These are phyloP conservation scores for Calvatia gigantea DNA, from an alignment of 768 basidiomycete genomes.

Conservation along the genomic window DNA sequence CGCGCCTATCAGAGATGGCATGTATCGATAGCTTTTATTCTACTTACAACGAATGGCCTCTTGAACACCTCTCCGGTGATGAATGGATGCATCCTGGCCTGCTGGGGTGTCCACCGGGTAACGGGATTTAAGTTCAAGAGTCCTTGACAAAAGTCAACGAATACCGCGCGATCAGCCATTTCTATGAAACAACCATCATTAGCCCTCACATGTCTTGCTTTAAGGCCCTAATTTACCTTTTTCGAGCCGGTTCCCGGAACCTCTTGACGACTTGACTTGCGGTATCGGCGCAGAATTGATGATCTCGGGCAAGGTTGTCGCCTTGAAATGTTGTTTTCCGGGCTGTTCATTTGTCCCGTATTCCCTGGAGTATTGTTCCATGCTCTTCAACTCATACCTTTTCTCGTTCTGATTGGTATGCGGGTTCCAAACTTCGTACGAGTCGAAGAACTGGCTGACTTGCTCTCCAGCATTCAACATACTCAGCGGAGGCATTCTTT, in stretches of 20 bases:
- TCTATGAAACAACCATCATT: slow-evolving; percentile 48
- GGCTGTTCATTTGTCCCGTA: slow-evolving; percentile 96
- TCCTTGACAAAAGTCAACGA: slow-evolving; percentile 97
- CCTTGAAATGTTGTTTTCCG: slow-evolving; percentile 98
- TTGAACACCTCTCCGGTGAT: slow-evolving; percentile 96
- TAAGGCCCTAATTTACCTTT: slow-evolving; percentile 58
- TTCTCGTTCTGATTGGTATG: slow-evolving; percentile 76
- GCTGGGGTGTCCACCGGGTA: slow-evolving; percentile 95
- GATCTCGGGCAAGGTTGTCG: slow-evolving; percentile 89
- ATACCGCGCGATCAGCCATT: slow-evolving; percentile 88
- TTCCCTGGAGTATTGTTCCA: slow-evolving; percentile 95
- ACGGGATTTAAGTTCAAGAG: slow-evolving; percentile 92
- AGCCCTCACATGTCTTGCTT: slow-evolving; percentile 6
- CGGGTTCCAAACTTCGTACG: slow-evolving; percentile 52
- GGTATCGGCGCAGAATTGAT: slow-evolving; percentile 96
- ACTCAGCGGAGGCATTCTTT: slow-evolving; percentile 82
- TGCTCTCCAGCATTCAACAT: slow-evolving; percentile 98
- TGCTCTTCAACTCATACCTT: slow-evolving; percentile 81
- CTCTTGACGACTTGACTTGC: slow-evolving; percentile 71
- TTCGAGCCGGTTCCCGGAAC: slow-evolving; percentile 73
- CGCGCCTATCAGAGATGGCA: not conserved
- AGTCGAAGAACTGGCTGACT: slow-evolving; percentile 89
- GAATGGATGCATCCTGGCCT: slow-evolving; percentile 93
- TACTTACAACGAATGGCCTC: slow-evolving; percentile 76
- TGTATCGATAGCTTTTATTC: not conserved